phyloP scores from a whole-genome alignment of 441 rosid species.

The Populus hybrid region DNA sequence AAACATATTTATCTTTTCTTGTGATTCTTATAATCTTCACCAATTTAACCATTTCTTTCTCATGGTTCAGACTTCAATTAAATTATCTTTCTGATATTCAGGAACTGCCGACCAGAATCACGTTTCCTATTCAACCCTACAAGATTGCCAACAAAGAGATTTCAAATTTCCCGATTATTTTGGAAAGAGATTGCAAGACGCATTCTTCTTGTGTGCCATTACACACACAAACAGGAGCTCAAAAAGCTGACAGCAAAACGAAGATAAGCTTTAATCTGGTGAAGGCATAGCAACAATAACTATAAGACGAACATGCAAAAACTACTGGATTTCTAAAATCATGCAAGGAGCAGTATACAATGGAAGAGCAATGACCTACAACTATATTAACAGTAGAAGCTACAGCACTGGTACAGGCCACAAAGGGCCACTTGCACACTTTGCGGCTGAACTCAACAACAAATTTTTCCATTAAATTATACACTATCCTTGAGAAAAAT shows the following conservation, averaged over 20 bases:
- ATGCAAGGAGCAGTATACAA: conserved; percentile 26
- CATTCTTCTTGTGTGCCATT: background rate
- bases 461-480: conserved; percentile 23
- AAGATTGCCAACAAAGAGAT: background rate
- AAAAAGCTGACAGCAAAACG: background rate
- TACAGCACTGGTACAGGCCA: conserved; percentile 32
- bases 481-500: conserved; percentile 26
- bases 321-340: conserved; percentile 29
- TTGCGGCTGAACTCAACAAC: conserved; percentile 21
- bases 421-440: conserved; percentile 21
- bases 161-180: background rate
- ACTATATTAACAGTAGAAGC: conserved; percentile 33
- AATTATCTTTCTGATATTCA: too few species aligned
- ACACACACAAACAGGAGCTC: background rate
- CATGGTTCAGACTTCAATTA: too few species aligned
- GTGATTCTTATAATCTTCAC: background rate
- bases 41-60: background rate
- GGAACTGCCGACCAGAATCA: too few species aligned
- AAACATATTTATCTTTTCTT: too few species aligned
- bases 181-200: background rate
- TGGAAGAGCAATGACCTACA: conserved; percentile 30
- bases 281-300: conserved; percentile 8
- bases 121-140: background rate
- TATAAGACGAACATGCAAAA: conserved; percentile 23
- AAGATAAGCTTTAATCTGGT: background rate